Percentiles rank a stretch among this genome's conserved stretches.
Evolutionary conservation across 169 alveolate genomes (phyloP).

Genomic region (Plasmodium berghei): DNA sequence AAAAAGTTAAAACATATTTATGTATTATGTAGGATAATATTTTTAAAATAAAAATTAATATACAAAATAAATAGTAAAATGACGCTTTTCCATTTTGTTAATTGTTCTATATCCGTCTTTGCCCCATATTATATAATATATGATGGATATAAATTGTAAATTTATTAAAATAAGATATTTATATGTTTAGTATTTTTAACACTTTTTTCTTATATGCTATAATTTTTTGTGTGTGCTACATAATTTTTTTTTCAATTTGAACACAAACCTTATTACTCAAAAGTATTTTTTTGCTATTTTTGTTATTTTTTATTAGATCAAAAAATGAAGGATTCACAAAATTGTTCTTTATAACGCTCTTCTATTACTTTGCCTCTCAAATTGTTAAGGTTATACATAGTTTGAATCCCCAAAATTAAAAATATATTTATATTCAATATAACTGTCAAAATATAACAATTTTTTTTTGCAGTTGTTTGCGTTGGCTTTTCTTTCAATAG

Average conservation of each 20-base stretch:
- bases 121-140: conserved; percentile 54
- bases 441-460: neutral
- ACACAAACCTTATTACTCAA: neutral
- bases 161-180: conserved; percentile 1
- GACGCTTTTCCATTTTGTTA: conserved; percentile 66
- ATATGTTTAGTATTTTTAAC: neutral
- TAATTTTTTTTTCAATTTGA: neutral
- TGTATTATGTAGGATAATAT: conserved; percentile 12
- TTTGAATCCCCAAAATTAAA: neutral
- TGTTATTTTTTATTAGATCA: conserved; percentile 29
- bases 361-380: conserved; percentile 46
- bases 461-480: conserved; percentile 27
- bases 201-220: neutral
- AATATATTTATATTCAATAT: neutral
- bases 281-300: neutral
- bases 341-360: conserved; percentile 32
- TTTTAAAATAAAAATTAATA: neutral
- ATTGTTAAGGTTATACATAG: conserved; percentile 38
- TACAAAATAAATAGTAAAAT: conserved; percentile 2
- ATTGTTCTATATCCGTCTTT: conserved; percentile 53
- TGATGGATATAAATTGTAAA: conserved; percentile 69
- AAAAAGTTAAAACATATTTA: neutral
- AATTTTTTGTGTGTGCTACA: neutral
- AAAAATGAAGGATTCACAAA: conserved; percentile 56
- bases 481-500: conserved; percentile 52